Evolutionary conservation across 2,329 filamentous ascomycete genomes (phyloP), one percentile per base, ranked within the genome.

Genomic region (Botrytis cinerea): DNA sequence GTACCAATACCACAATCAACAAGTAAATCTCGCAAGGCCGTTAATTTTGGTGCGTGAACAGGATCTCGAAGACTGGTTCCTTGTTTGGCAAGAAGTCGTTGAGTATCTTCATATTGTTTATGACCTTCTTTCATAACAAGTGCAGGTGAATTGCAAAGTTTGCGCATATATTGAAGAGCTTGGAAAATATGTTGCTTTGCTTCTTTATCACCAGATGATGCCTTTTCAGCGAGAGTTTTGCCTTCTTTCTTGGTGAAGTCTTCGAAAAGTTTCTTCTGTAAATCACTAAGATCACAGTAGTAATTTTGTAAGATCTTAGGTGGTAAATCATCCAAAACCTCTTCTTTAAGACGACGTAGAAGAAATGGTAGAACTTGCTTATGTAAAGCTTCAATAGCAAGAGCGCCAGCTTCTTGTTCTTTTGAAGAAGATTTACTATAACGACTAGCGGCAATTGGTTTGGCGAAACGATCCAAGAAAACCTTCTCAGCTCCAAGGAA

Each of bases 301-400:
- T 99, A 99, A 83, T 99, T 99, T 82, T 99, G 96, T 70, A 99
- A 85, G 79, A 99, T 99, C 89, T 99, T 99, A 12, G 96, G 96
- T 2, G 96, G 96, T 14, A 99, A 86, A 79, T 99, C 96, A 78
- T 99, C 93, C 74, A 99, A 86, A 28, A 99, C 96, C 82, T 99
- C 96, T 83, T 99, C 96, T 84, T 99, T 99, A 78, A 99, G 88
- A 79, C 96, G 95, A 75, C 96, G 93, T 57, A 99, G 89, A 75
- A 99, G 86, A 90, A 99, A 99, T 1, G 96, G 96, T 48, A 99
- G 85, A 2, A 99, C 97, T 81, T 99, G 96, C 82, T 99, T 99
- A 84, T 99, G 96, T 35, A 99, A 86, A n/a, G 96, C 96, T 83
- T 99, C 96, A 73, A 99, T 97, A 0, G 96, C 96, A 40, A 99